Base-by-base conservation (phyloP, 805 yeast genomes). In the Grigorovia yakushimaensis region DNA sequence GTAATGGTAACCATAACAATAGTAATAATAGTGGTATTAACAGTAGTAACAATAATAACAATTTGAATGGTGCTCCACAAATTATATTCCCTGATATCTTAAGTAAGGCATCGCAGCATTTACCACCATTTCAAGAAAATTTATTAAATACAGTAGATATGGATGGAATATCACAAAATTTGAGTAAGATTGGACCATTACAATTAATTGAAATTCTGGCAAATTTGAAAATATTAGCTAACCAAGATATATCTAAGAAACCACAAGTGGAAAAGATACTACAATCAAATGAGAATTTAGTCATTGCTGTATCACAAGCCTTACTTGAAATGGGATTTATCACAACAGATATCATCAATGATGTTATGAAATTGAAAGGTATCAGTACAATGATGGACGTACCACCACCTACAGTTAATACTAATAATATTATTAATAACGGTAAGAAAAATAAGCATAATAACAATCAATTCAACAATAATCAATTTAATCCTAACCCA, bases 311-410 rank as follows among this genome's bases (percentile, higher is more conserved):
- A 1, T 79, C 89, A 0, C 93, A 84, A 60, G 84, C 88, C 2
- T 68, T 84, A 51, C 65, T 84, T 18, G 70, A 83, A 43, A 84
- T 84, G 89, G 94, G 93, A 0, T 72, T 84, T 40, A 77, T 84
- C 20, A 85, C 83, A 59, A 71, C 73, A 37, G 79, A 77, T 41
- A 83, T 81, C n/a, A 78, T 84, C n/a, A 72, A 73, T 35, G 77
- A 79, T 50, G 77, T 85, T 4, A 54, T 57, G 58, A 61, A 55
- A 46, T 49, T 51, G 9, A 23, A 36, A 24, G 37, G 27, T 42
- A 15, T 22, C 23, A 48, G 47, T 42, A 53, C 33, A 10, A 27
- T 27, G 33, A 48, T 38, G 23, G 40, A 13, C 15, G 17, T 39
- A 15, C 17, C 30, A 5, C 5, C 41, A 39, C 8, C 24, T 3